Evolutionary conservation across 768 basidiomycete species (phyloP).

Genomic region (Russula sp.): DNA sequence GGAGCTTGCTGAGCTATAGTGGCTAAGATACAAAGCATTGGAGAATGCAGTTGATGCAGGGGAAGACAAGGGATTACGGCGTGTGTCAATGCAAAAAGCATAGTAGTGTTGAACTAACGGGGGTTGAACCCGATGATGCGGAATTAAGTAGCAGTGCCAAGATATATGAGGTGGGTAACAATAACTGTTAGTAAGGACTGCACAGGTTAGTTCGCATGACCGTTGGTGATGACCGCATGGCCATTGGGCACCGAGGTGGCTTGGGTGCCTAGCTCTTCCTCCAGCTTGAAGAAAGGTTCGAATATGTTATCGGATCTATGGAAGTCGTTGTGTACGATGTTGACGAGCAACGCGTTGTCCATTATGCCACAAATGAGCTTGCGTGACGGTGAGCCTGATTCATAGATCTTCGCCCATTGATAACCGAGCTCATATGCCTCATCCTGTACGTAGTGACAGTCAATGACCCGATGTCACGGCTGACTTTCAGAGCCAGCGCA

Average conservation of each 20-base stretch:
- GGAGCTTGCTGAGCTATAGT: neutral
- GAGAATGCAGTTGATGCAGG: conserved; percentile 33
- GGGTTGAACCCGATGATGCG: conserved; percentile 20
- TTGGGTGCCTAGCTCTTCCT: conserved; percentile 47
- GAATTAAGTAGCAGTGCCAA: neutral
- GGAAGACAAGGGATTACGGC: conserved; percentile 19
- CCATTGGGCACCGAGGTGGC: conserved; percentile 19
- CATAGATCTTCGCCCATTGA: conserved; percentile 88
- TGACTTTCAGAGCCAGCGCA: conserved; percentile 26
- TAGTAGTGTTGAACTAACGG: conserved; percentile 19
- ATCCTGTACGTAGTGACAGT: conserved; percentile 44
- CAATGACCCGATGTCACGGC: neutral
- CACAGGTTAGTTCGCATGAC: conserved; percentile 19
- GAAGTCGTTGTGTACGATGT: conserved; percentile 96
- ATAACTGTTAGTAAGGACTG: conserved; percentile 7
- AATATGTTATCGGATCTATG: conserved; percentile 81
- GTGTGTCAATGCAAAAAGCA: conserved; percentile 19
- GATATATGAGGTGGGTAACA: conserved; percentile 19
- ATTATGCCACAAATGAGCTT: conserved; percentile 72
- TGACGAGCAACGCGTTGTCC: conserved; percentile 80
- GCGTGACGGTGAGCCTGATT: conserved; percentile 63
- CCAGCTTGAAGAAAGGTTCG: conserved; percentile 74
- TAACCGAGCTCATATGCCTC: conserved; percentile 89
- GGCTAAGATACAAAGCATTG: conserved; percentile 7
- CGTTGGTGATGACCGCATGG: conserved; percentile 20